Evolutionary conservation across 2,329 filamentous ascomycete genomes (phyloP), one percentile per base, ranked within the genome.

Genomic region (Clonostachys sp.): DNA sequence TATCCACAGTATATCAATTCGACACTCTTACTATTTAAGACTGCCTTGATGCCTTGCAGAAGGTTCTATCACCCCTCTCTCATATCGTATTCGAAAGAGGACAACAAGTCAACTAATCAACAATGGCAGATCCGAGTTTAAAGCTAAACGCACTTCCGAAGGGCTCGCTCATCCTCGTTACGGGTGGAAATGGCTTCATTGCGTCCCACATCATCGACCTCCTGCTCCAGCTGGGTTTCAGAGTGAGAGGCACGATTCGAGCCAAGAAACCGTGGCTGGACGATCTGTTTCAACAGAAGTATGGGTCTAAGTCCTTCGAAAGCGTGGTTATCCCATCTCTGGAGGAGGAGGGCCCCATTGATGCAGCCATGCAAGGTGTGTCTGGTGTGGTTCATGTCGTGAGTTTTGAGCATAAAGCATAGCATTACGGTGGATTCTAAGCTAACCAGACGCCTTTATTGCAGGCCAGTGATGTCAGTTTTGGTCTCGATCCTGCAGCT

Each of bases 121-220:
- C 24, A 10, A 30, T 30, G 24, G 24, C 24, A 30, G 24, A 30
- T 5, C 24, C 24, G 10, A 30, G 3, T 30, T 1, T 30, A 3
- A 30, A 30, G 4, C 24, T 30, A 3, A 30, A 10, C 24, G 36
- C 36, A 39, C 14, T 54, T 62, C 14, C 56, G 63, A 52, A 52
- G 65, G 50, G 49, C 57, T 33, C 38, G 12, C 40, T 33, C 24
- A 42, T 65, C 34, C 58, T 64, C 9, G 61, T 67, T 14, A 64
- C 63, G 1, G 66, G 65, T 14, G 58, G 57, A 34, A 68, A 65
- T 47, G 65, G 65, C 46, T 61, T 61, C 43, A 57, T 66, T 33
- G 66, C 55, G 34, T 56, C 55, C 12, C 60, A 65, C 45, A 58
- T 61, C 14, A 57, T 52, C 14, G 59, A 63, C 39, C 57, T 61